Base-by-base conservation (phyloP, 176 grass and related monocot genomes). In the Triticum dicoccoides region DNA sequence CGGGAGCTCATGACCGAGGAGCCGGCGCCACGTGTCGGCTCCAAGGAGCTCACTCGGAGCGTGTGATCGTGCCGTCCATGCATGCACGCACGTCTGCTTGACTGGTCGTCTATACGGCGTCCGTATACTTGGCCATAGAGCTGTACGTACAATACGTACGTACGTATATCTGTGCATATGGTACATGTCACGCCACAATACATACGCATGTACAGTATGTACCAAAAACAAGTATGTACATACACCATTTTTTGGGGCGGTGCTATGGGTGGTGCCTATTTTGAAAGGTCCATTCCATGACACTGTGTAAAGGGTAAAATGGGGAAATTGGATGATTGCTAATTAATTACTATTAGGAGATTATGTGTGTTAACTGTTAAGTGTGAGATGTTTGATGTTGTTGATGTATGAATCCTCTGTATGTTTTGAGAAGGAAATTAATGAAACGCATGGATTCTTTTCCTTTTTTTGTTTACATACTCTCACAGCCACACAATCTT, bases 1-100 rank as follows among this genome's bases (percentile, higher is more conserved):
- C 83, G 77, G 17, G 56, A 87, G 38, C 89, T 99, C 62, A 72
- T 91, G 12, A 65, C 69, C 69, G 86, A 85, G 65, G 81, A 14
- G 49, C 77, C 70, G 56, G 56, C 56, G 77, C 65, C 77, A 3
- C 44, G 35, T 13, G n/a, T 20, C 33, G 33, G 10, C 3, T 30
- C 82, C 64, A 63, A 17, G 62, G 77, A 91, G 18, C 76, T 51
- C n/a, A 61, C 71, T 10, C 90, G 82, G 41, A 84, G 77, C 65
- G 30, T 82, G 4, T 79, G 82, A 77, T 77, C 85, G 67, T 83
- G 52, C 29, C 27, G 72, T 1, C 10, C 63, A 21, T 17, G 42
- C 44, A 62, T 80, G 74, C 89, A 64, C 8, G 65, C 51, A 18
- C n/a, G 37, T 10, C 32, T 11, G 58, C 37, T 38, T 83, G 49